Conservation (phyloP, 1,284 basidiomycete genomes). For the Prillingera fragicola region DNA sequence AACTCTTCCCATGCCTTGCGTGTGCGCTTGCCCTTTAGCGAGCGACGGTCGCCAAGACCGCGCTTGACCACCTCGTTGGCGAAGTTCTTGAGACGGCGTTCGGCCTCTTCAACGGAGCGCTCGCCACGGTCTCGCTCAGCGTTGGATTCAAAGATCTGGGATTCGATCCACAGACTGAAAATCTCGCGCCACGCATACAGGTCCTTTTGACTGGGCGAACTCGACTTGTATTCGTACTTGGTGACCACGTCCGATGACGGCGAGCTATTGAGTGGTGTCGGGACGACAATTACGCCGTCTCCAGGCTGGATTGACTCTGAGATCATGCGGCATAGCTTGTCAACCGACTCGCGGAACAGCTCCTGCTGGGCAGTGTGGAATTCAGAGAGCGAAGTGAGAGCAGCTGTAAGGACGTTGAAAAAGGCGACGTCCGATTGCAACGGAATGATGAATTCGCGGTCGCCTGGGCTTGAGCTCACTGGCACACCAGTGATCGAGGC, state of each 20-base stretch:
- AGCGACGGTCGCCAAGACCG: conserved; percentile 57
- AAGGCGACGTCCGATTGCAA: conserved; percentile 76
- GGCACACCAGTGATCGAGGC: no score
- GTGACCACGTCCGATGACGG: background rate
- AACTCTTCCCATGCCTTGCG: conserved; percentile 69
- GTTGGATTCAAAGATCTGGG: conserved; percentile 77
- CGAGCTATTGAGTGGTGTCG: conserved; percentile 25
- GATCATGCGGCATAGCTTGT: conserved; percentile 58
- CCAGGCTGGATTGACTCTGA: conserved; percentile 58
- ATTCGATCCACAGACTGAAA: conserved; percentile 80
- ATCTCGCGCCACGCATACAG: conserved; percentile 90
- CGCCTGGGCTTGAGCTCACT: conserved; percentile 1
- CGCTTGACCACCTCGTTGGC: conserved; percentile 61
- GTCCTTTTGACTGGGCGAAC: conserved; percentile 51
- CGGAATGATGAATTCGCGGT: conserved; percentile 67
- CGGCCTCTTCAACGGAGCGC: conserved; percentile 64
- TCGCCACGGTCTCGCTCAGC: conserved; percentile 72
- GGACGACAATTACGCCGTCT: conserved; percentile 18
- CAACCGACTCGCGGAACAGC: conserved; percentile 61
- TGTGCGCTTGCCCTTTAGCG: conserved; percentile 62
- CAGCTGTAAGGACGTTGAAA: conserved; percentile 68
- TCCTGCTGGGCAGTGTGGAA: conserved; percentile 61
- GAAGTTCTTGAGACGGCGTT: conserved; percentile 66
- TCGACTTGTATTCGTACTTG: conserved; percentile 1
- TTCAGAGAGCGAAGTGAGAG: conserved; percentile 63